Conservation (phyloP, 495 filamentous ascomycete genomes). For the Choiromyces venosus region DNA sequence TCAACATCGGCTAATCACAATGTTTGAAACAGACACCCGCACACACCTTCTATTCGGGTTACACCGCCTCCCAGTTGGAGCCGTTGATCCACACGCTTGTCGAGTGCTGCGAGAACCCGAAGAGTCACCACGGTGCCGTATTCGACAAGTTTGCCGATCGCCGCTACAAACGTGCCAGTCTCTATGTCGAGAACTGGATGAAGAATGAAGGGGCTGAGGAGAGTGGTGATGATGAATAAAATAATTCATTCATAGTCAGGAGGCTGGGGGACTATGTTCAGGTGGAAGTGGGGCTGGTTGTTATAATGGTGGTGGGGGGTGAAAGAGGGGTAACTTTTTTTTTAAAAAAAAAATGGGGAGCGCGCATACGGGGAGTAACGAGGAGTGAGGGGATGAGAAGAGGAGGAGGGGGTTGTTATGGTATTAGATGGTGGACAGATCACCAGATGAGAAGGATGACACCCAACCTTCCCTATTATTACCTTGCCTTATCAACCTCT, state of each 20-base stretch:
- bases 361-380: neutral
- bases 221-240: slow-evolving; percentile 17
- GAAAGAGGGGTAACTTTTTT: slow-evolving; percentile 1
- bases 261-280: neutral
- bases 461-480: neutral
- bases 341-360: neutral
- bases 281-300: neutral
- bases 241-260: neutral
- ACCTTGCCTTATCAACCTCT: neutral
- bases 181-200: slow-evolving; percentile 71
- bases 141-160: slow-evolving; percentile 86
- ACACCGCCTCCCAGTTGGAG: slow-evolving; percentile 77
- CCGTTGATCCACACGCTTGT: slow-evolving; percentile 68
- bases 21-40: slow-evolving; percentile 56
- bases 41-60: slow-evolving; percentile 87
- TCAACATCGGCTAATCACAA: neutral
- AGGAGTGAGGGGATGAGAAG: slow-evolving; percentile 2
- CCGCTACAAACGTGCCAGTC: slow-evolving; percentile 74
- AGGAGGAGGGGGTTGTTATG: slow-evolving; percentile 16
- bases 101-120: slow-evolving; percentile 78
- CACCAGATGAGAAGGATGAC: neutral
- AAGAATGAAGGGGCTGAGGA: slow-evolving; percentile 45
- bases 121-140: slow-evolving; percentile 74
- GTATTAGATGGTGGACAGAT: neutral
- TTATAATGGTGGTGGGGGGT: neutral